These are phyloP conservation scores for Lecanosticta acicola DNA, from an alignment of 2,329 filamentous ascomycete species.

Conservation along the genomic window DNA sequence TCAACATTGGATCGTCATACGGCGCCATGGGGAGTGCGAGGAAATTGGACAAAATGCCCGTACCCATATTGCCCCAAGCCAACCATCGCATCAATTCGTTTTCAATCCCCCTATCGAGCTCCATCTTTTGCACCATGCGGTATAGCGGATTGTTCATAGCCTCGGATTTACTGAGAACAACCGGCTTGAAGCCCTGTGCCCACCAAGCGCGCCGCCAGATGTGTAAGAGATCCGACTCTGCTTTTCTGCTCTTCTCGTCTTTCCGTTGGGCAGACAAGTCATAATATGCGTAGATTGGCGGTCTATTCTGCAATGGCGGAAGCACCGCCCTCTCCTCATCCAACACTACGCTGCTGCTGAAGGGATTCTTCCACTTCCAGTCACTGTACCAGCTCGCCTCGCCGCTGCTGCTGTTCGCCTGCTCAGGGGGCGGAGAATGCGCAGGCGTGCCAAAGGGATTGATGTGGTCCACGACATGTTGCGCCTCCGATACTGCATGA, in stretches of 20 bases:
- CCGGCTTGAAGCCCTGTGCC: conserved; percentile 83
- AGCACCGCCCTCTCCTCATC: conserved; percentile 80
- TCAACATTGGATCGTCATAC: conserved; percentile 65
- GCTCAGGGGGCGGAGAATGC: conserved; percentile 66
- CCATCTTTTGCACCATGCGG: conserved; percentile 58
- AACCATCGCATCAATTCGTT: conserved; percentile 76
- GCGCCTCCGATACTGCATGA: conserved; percentile 33
- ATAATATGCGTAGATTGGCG: conserved; percentile 86
- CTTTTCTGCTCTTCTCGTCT: conserved; percentile 59
- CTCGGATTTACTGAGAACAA: conserved; percentile 73
- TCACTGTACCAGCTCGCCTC: conserved; percentile 81
- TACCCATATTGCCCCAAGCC: conserved; percentile 87
- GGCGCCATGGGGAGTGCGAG: conserved; percentile 78
- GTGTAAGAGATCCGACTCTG: conserved; percentile 72
- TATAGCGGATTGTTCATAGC: conserved; percentile 79
- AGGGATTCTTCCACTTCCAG: conserved; percentile 86
- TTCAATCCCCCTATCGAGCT: conserved; percentile 59
- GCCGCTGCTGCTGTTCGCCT: conserved; percentile 71
- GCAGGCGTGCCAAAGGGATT: conserved; percentile 59
- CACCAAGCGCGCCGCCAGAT: conserved; percentile 94
- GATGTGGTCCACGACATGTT: conserved; percentile 36
- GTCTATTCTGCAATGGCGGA: conserved; percentile 65
- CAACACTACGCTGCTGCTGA: conserved; percentile 71
- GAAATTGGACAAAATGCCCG: conserved; percentile 72
- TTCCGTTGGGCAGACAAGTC: conserved; percentile 58